Evolutionary conservation across 192 early-diverging fungal species (phyloP).

Genomic region (Entomortierella lignicola): DNA sequence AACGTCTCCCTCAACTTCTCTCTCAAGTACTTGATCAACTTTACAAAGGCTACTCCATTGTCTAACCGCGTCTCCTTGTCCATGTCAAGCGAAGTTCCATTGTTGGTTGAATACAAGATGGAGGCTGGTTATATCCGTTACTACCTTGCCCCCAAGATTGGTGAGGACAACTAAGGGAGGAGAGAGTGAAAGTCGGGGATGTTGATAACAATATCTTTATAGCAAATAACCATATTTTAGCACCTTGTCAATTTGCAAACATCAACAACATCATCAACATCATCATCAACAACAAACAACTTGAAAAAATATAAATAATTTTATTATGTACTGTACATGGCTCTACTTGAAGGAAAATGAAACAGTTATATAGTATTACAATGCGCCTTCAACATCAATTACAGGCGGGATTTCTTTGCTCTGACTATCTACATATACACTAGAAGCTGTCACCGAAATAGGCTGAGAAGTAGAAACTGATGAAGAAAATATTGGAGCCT

Average conservation of each 20-base stretch:
- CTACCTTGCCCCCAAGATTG: constrained; percentile 81
- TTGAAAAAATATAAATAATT: no score
- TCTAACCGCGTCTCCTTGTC: constrained; percentile 79
- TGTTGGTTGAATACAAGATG: constrained; percentile 95
- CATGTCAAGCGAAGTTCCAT: constrained; percentile 88
- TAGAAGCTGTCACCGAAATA: constrained; percentile 10
- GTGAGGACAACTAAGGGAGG: constrained; percentile 55
- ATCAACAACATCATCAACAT: no score
- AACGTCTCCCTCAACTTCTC: constrained; percentile 88
- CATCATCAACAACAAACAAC: no score
- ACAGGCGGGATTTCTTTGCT: no score
- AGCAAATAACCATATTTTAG: no score
- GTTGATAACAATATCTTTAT: no score
- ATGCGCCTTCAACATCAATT: constrained; percentile 9
- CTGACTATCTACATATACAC: background rate
- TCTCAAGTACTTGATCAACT: constrained; percentile 94
- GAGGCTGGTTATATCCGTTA: constrained; percentile 92
- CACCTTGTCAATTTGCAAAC: no score
- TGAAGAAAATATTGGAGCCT: constrained; percentile 1
- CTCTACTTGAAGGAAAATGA: no score
- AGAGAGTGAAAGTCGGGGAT: background rate
- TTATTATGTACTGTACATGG: no score
- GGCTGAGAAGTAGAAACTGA: constrained; percentile 2
- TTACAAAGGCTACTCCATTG: constrained; percentile 94
- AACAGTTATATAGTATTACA: no score